Base-by-base conservation (phyloP, 2,329 filamentous ascomycete genomes). In the Fonsecaea monophora region DNA sequence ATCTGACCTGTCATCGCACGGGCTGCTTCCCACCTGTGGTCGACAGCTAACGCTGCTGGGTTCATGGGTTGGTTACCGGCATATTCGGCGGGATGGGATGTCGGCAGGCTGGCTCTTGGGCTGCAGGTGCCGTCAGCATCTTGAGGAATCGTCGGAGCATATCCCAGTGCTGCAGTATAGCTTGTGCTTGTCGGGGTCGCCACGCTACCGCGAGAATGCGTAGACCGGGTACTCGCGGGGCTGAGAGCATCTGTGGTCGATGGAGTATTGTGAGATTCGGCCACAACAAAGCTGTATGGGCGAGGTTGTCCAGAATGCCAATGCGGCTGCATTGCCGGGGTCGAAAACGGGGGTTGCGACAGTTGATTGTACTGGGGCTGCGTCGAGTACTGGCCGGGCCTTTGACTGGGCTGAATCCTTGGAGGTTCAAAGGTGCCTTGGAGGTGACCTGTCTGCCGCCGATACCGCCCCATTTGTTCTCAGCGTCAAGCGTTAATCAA, bases 391-490 rank as follows among this genome's bases (percentile, higher is more conserved):
- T 56, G 60, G 35, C 34, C 53, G 6, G 38, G 48, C 38, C 53
- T 8, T 18, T 61, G 59, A 21, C 32, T 62, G 25, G 67, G 32
- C 37, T 45, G 13, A 59, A 61, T 48, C 25, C 58, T 10, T 5
- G 60, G 38, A 63, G 60, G 57, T 1, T 55, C 53, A 12, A 64
- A 58, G 25, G 62, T 61, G 63, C 62, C 66, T 25, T 65, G 63
- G 32, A 56, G 56, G 48, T 68, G 57, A 45, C 67, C 67, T 37
- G 59, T 66, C 38, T 60, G 63, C 38, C 64, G 64, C 48, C 53
- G 63, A 40, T 56, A 60, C 12, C 67, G 67, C 60, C 67, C 67
- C 67, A 68, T 68, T 21, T 62, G 63, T 32, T 25, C 25, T 48
- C 45, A 54, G 42, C 63, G 67, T 60, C 58, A 58, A 57, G 34